Base-by-base conservation (phyloP, 768 basidiomycete species). In the Aureoboletus auriporus region DNA sequence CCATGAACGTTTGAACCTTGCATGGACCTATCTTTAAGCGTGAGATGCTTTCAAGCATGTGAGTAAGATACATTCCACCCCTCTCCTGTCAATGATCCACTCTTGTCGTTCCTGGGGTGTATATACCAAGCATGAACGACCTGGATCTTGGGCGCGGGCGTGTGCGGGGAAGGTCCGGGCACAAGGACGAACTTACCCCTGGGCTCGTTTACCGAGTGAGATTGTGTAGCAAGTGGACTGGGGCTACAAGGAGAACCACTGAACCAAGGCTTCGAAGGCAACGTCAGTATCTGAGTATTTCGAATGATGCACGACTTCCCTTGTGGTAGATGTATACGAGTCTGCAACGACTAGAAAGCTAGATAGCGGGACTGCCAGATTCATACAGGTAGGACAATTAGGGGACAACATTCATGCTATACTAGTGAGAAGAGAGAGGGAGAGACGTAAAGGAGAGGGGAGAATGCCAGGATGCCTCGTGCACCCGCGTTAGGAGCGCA, bases 111-210 rank as follows among this genome's bases (percentile, higher is more conserved):
- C 20, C 20, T 4, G 20, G 20, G 20, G n/a, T n/a, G n/a, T 23
- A 65, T 58, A 53, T 65, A 69, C 65, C 65, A 65, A 6, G 66
- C 70, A 40, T 69, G 65, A 23, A 55, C 61, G n/a, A 72, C 51
- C 28, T 65, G 58, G 9, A 74, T 44, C 52, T 71, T 75, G 46
- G 75, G 44, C 7, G 66, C n/a, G n/a, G n/a, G n/a, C n/a, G n/a
- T 64, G 9, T n/a, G 23, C 6, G 71, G 44, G 11, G 46, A 60
- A 12, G 51, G 53, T 8, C 69, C 66, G 10, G 75, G 39, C 1
- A 62, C 55, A 12, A 46, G 42, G 26, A 73, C 50, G 46, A 73
- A 71, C 40, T 67, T 58, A 27, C 50, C 59, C 42, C 57, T 37
- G 9, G 69, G 58, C 39, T 73, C 71, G 20, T 62, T 59, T 6